phyloP scores from a whole-genome alignment of 1,284 basidiomycete genomes.

The Sanghuangporus sanghuang region DNA sequence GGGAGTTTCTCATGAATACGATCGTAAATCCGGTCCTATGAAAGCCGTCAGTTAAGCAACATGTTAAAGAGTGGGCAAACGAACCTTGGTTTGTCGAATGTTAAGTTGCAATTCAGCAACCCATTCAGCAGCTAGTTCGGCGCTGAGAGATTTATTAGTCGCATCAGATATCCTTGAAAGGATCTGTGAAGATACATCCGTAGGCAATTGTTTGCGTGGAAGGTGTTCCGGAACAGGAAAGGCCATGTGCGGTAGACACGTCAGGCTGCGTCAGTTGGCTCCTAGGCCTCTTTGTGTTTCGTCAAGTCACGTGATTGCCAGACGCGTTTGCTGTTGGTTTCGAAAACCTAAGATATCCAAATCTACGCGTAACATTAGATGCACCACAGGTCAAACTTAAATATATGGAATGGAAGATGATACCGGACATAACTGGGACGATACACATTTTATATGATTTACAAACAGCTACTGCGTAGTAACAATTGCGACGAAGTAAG shows the following conservation, averaged over 20 bases:
- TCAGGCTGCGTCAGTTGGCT: not conserved
- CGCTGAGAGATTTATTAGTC: conserved; percentile 48
- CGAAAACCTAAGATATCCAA: not conserved
- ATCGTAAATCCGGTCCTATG: conserved; percentile 58
- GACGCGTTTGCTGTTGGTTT: not conserved
- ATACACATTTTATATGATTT: too few species aligned
- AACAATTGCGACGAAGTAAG: not conserved
- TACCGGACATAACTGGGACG: too few species aligned
- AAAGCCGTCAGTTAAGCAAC: not conserved
- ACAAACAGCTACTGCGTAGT: too few species aligned
- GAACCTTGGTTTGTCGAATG: conserved; percentile 63
- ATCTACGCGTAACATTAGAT: not conserved
- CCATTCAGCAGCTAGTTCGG: conserved; percentile 61
- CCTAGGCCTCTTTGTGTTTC: not conserved
- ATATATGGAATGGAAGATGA: too few species aligned
- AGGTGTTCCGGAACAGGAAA: conserved; percentile 67
- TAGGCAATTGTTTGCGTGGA: conserved; percentile 45
- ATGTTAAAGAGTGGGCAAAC: conserved; percentile 11
- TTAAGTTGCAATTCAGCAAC: conserved; percentile 62
- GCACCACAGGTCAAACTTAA: too few species aligned
- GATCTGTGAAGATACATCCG: conserved; percentile 65
- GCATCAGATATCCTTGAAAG: conserved; percentile 63
- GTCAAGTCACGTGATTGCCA: not conserved
- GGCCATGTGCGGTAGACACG: conserved; percentile 43
- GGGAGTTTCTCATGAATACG: conserved; percentile 60